These are phyloP conservation scores for Cadophora malorum DNA, from an alignment of 2,329 filamentous ascomycete species.

Conservation along the genomic window DNA sequence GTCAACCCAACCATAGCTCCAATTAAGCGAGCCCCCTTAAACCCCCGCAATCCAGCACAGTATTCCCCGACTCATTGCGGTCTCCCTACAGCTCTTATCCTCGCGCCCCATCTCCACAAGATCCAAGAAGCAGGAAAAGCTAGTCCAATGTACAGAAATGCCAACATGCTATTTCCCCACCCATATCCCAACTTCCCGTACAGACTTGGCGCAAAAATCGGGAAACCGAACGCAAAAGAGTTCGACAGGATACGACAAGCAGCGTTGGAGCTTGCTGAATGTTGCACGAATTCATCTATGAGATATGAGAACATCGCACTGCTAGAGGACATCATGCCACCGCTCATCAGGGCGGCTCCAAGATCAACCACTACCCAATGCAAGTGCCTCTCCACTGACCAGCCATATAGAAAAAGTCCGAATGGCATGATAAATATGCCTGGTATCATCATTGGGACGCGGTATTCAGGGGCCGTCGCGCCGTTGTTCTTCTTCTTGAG, in stretches of 20 bases:
- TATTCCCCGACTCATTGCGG: neutral
- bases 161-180: constrained; percentile 46
- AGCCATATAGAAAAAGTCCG: constrained; percentile 61
- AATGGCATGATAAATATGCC: constrained; percentile 61
- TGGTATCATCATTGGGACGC: constrained; percentile 62
- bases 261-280: constrained; percentile 50
- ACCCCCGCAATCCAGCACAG: too few relatives aligned
- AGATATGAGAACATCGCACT: constrained; percentile 51
- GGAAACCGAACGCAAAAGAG: constrained; percentile 45
- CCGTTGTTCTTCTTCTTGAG: constrained; percentile 48
- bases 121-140: constrained; percentile 54
- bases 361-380: constrained; percentile 63
- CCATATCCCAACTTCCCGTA: constrained; percentile 45
- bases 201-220: constrained; percentile 42
- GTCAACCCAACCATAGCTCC: neutral
- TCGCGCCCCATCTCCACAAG: constrained; percentile 48
- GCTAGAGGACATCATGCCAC: constrained; percentile 47
- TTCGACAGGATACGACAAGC: constrained; percentile 23
- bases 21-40: too few relatives aligned
- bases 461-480: constrained; percentile 68
- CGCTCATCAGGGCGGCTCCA: constrained; percentile 55
- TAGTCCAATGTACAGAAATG: constrained; percentile 53
- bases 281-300: constrained; percentile 52
- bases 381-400: constrained; percentile 55
- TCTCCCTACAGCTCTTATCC: constrained; percentile 37